These are phyloP conservation scores for Syncephalastrum contaminatum DNA, from an alignment of 371 early-diverging fungal species.

Conservation along the genomic window DNA sequence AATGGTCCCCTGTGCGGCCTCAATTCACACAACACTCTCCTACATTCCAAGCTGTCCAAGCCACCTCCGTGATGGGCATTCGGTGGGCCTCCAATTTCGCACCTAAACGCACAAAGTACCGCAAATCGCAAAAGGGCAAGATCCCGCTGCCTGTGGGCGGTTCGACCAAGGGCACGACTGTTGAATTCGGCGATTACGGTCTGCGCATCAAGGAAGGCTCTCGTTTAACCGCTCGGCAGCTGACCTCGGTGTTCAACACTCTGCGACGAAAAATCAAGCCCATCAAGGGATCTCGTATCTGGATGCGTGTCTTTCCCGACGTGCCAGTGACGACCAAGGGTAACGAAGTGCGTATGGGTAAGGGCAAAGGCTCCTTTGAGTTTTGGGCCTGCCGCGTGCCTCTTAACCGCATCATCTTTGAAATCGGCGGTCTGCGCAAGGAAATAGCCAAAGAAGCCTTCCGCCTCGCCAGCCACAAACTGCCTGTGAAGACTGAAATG, in stretches of 20 bases:
- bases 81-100: slow-evolving; percentile 67
- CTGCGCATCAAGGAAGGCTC: slow-evolving; percentile 83
- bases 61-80: slow-evolving; percentile 6
- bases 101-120: slow-evolving; percentile 79
- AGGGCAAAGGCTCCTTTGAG: slow-evolving; percentile 95
- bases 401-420: slow-evolving; percentile 84
- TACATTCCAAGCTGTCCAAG: neutral
- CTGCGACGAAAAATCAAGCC: slow-evolving; percentile 81
- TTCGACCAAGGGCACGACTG: slow-evolving; percentile 82
- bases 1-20: no score
- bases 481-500: slow-evolving; percentile 78
- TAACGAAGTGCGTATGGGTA: slow-evolving; percentile 95
- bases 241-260: slow-evolving; percentile 76
- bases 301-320: slow-evolving; percentile 90
- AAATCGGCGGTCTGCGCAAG: slow-evolving; percentile 74
- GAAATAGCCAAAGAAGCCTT: slow-evolving; percentile 83
- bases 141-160: slow-evolving; percentile 81
- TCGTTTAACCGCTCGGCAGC: slow-evolving; percentile 80
- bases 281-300: slow-evolving; percentile 85
- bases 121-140: slow-evolving; percentile 89
- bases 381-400: slow-evolving; percentile 92
- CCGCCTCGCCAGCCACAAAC: slow-evolving; percentile 65
- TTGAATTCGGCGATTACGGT: slow-evolving; percentile 90
- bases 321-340: slow-evolving; percentile 92
- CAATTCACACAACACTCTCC: no score